Evolutionary conservation across 73 alveolate species (phyloP).

Genomic region (Paramecium caudatum): DNA sequence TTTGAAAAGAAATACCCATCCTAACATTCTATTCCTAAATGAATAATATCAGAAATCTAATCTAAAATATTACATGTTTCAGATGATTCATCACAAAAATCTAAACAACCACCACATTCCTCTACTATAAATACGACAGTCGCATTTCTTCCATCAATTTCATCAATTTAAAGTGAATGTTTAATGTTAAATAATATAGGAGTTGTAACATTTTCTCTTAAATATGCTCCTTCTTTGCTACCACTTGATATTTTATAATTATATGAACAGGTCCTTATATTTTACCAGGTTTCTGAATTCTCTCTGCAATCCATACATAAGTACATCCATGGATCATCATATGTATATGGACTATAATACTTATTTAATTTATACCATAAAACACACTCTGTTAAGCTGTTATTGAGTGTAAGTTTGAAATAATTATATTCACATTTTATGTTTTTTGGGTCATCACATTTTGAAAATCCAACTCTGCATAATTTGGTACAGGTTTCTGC

Average conservation of each 20-base stretch:
- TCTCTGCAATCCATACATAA: conserved; percentile 60
- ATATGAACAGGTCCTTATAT: neutral
- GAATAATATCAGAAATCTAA: neutral
- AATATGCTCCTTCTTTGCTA: neutral
- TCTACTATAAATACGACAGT: too few species aligned
- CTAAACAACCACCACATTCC: neutral
- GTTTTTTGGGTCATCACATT: neutral
- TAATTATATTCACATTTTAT: neutral
- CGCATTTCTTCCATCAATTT: too few species aligned
- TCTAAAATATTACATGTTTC: neutral
- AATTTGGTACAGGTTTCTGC: neutral
- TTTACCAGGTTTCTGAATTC: conserved; percentile 48
- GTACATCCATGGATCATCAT: neutral
- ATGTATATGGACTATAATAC: conserved; percentile 32
- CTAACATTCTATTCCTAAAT: neutral
- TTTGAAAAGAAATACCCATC: conserved; percentile 14
- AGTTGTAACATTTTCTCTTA: too few species aligned
- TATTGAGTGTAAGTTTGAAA: neutral
- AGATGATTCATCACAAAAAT: neutral
- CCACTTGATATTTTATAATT: conserved; percentile 31
- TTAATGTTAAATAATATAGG: too few species aligned
- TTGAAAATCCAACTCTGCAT: neutral
- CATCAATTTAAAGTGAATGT: too few species aligned
- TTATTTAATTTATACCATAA: neutral
- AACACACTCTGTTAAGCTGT: conserved; percentile 22